Percentiles rank a stretch among this genome's conserved stretches.
Conservation (phyloP, 2,329 filamentous ascomycete genomes). For the Aureobasidium uvarum region DNA sequence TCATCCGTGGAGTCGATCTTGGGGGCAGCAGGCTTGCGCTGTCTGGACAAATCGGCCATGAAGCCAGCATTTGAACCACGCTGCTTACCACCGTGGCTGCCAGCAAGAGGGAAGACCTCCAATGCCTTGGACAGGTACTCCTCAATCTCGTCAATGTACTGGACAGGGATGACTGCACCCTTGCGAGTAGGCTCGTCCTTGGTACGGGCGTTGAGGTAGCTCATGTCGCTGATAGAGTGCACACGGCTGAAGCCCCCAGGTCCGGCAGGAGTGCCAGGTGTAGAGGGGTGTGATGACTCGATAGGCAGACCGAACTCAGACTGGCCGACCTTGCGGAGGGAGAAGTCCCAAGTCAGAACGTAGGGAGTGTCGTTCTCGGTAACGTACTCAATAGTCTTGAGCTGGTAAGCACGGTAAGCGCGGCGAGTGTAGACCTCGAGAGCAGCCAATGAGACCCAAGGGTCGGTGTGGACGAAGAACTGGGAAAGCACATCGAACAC, state of each 20-base stretch:
- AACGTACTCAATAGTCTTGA: slow-evolving; percentile 87
- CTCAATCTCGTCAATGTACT: slow-evolving; percentile 91
- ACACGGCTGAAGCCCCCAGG: slow-evolving; percentile 73
- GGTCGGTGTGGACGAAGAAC: slow-evolving; percentile 92
- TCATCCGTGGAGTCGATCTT: slow-evolving; percentile 67
- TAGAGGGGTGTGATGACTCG: slow-evolving; percentile 74
- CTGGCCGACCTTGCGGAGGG: slow-evolving; percentile 87
- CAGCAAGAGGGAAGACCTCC: slow-evolving; percentile 67
- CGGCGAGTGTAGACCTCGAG: slow-evolving; percentile 95
- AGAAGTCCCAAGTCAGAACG: slow-evolving; percentile 90
- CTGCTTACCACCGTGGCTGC: slow-evolving; percentile 42
- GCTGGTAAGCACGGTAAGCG: slow-evolving; percentile 91
- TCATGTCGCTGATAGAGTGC: slow-evolving; percentile 95
- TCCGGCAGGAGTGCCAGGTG: slow-evolving; percentile 60
- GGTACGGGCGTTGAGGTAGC: slow-evolving; percentile 72
- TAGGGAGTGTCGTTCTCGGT: slow-evolving; percentile 73
- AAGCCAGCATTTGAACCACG: slow-evolving; percentile 49
- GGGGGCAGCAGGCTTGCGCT: slow-evolving; percentile 37
- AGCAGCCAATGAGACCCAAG: slow-evolving; percentile 89
- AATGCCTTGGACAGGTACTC: slow-evolving; percentile 81
- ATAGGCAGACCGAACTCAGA: slow-evolving; percentile 83
- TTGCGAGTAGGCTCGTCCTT: slow-evolving; percentile 75
- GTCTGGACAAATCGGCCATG: slow-evolving; percentile 50
- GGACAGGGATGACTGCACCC: slow-evolving; percentile 91
- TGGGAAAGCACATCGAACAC: slow-evolving; percentile 94